Percentiles rank a stretch among this genome's conserved stretches.
phyloP scores from a whole-genome alignment of 306 rosid species.

The barrel medic (Medicago truncatula) region MtrunA17r5.0-ANR NC_053045.1:41814501-41815000 shows the following conservation, averaged over 20 bases:
- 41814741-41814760: constrained; percentile 5
- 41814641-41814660: constrained; percentile 85
- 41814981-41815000: constrained; percentile 25
- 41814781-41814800: constrained; percentile 4
- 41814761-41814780: constrained; percentile 7
- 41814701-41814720: background rate
- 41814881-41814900: constrained; percentile 99
- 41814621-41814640: constrained; percentile 90
- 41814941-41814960: constrained; percentile 59
- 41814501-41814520: constrained; percentile 24
- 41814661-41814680: constrained; percentile 21
- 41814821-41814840: constrained; percentile 39
- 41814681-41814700: constrained; percentile 31
- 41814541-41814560: constrained; percentile 63
- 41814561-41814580: constrained; percentile 87
- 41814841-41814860: constrained; percentile 76
- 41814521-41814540: constrained; percentile 31
- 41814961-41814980: constrained; percentile 27
- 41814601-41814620: constrained; percentile 87
- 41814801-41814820: constrained; percentile 8
- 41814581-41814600: constrained; percentile 79
- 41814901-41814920: constrained; percentile 96
- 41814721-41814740: constrained; percentile 12
- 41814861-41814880: constrained; percentile 85
- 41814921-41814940: constrained; percentile 91